Base-by-base conservation (phyloP, 768 basidiomycete genomes). In the Psilocybe cyanescens region DNA sequence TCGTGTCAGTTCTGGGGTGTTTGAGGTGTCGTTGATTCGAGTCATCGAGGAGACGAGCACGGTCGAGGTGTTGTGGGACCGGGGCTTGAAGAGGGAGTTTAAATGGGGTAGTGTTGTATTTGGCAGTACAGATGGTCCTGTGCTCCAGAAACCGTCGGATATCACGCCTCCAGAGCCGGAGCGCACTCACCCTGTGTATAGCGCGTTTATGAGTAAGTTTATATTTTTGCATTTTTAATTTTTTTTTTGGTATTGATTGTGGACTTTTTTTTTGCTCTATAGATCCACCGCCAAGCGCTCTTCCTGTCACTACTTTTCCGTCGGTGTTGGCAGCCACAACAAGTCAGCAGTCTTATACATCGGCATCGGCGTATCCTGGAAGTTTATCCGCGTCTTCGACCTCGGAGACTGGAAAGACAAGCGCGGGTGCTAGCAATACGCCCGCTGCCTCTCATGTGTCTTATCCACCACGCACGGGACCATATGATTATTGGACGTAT, bases 31-130 rank as follows among this genome's bases (percentile, higher is more conserved):
- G 4, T 79, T 97, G 37, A 70, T 92, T 12, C 82, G 86, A 60
- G 88, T 93, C 16, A 76, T 90, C 37, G 87, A 89, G 64, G 90
- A 88, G 64, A 82, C 80, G 1, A 80, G 83, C 54, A 87, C 87
- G 8, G 88, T 96, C 0, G 88, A 90, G 70, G 93, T 96, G 3
- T 71, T 91, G 6, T 95, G 94, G 90, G 91, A 92, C 69, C 79
- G 83, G 29, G 88, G 87, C 7, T 65, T 86, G 39, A 90, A 87
- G 74, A 80, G 86, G 57, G 91, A 92, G 71, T 91, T 94, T 70
- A 92, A 91, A 71, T 94, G 92, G 92, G 84, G 87, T 30, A 88
- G 86, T 67, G 85, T 94, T 17, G 82, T 93, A 17, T 89, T 92
- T 61, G 91, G 90, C n/a, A 86, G 81, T 52, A 87, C 85, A 1